These are phyloP conservation scores for Umbelopsis sp. DNA, from an alignment of 192 early-diverging fungal genomes.

Conservation along the genomic window DNA sequence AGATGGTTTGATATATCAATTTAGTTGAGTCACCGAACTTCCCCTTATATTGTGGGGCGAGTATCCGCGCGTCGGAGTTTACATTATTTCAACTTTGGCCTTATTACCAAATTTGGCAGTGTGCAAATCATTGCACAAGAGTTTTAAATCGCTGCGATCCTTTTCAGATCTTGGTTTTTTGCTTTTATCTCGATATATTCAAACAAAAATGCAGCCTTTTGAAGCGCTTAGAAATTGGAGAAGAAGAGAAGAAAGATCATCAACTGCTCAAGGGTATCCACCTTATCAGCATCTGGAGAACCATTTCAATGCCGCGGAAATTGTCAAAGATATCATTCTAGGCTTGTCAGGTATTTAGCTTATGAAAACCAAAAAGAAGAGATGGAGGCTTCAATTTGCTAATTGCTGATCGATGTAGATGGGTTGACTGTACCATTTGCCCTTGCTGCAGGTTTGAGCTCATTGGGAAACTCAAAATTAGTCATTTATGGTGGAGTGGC, in stretches of 20 bases:
- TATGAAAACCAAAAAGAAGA: background rate
- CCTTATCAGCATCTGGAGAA: constrained; percentile 41
- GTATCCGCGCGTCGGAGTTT: background rate
- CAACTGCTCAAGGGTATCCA: constrained; percentile 27
- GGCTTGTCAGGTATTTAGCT: constrained; percentile 39
- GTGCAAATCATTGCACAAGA: background rate
- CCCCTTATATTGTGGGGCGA: background rate
- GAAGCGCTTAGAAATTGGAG: constrained; percentile 15
- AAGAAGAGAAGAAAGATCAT: background rate
- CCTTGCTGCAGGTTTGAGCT: constrained; percentile 62
- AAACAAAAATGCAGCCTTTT: background rate
- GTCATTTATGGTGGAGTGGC: constrained; percentile 65
- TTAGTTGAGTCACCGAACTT: no score
- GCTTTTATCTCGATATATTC: background rate
- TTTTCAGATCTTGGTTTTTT: background rate
- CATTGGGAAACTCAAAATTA: constrained; percentile 51
- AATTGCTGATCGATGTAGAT: constrained; percentile 23
- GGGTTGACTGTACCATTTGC: constrained; percentile 67
- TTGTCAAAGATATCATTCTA: constrained; percentile 48
- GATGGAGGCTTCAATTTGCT: background rate
- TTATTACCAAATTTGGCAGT: background rate
- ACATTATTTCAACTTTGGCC: background rate
- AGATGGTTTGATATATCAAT: no score
- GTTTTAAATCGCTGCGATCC: background rate
- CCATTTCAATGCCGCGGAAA: constrained; percentile 51